Base-by-base conservation (phyloP, 1,284 basidiomycete genomes). In the Cerrena zonata region DNA sequence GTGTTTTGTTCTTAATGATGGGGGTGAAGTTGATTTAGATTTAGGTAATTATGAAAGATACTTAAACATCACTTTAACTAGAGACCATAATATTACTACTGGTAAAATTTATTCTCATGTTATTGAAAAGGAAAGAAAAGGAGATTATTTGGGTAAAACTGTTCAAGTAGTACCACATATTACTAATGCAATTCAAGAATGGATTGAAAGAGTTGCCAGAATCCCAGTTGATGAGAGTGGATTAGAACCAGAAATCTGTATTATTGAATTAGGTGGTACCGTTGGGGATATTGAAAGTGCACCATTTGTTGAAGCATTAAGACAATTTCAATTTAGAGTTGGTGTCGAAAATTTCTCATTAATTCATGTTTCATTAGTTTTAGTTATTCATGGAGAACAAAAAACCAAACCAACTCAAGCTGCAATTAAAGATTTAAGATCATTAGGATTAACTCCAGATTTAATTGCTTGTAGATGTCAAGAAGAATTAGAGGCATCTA, bases 391-490 rank as follows among this genome's bases (percentile, higher is more conserved):
- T 52, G 95, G 96, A 50, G 95, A 99, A 69, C 95, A 98, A 65
- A 99, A 99, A 73, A 99, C 95, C 5, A 99, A 99, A 69, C 95
- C 95, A 2, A 99, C 95, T 0, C 95, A 99, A 69, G 96, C 95
- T n/a, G 95, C 94, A 37, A 89, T 99, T 18, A 89, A 96, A 58
- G 94, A 94, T 54, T 74, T 99, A 27, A 84, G 96, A 48, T 94
- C 95, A 13, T 78, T 98, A 7, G 95, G 95, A 60, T 75, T 99
- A 7, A 79, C 94, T 13, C 94, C 95, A 45, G 95, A 99, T 70
- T 71, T 99, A 60, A 89, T 92, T 54, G 13, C 72, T 89, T 23
- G 76, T 82, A 38, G n/a, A n/a, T n/a, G n/a, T n/a, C 77, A 83
- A 11, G 76, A 84, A 55, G 82, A 89, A 0, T 78, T 99, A 15